phyloP scores from a whole-genome alignment of 306 rosid genomes.

The Casuarina equisetifolia region DNA sequence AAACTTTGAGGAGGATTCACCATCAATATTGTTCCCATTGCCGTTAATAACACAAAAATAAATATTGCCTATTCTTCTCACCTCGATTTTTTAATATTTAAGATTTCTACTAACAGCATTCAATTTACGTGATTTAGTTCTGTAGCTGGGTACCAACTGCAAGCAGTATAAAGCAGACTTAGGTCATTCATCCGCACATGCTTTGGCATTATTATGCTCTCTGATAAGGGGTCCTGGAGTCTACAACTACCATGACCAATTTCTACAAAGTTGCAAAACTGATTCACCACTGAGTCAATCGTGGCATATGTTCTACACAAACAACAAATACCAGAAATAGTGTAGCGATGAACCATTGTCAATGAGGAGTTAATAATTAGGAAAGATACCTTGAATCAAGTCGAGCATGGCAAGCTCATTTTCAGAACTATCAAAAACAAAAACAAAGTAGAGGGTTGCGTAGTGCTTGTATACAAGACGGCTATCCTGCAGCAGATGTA shows the following conservation, averaged over 20 bases:
- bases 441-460: constrained; percentile 86
- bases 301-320: constrained; percentile 6
- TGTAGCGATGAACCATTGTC: background rate
- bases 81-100: background rate
- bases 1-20: background rate
- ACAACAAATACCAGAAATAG: background rate
- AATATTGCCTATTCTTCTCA: background rate
- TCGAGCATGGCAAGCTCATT: constrained; percentile 98
- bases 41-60: background rate
- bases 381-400: constrained; percentile 78
- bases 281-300: background rate
- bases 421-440: constrained; percentile 87
- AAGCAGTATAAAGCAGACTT: background rate
- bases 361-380: background rate
- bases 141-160: background rate
- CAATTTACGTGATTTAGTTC: background rate
- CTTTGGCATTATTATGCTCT: background rate
- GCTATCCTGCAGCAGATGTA: constrained; percentile 59
- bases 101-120: background rate
- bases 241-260: background rate
- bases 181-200: background rate
- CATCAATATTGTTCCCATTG: background rate
- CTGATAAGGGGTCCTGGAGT: background rate
- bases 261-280: background rate
- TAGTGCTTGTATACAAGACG: constrained; percentile 90